A percentile compares a stretch with the other conserved stretches of the same genome.
Conservation (phyloP, 495 filamentous ascomycete species). For the Hypoxylon fuscum region DNA sequence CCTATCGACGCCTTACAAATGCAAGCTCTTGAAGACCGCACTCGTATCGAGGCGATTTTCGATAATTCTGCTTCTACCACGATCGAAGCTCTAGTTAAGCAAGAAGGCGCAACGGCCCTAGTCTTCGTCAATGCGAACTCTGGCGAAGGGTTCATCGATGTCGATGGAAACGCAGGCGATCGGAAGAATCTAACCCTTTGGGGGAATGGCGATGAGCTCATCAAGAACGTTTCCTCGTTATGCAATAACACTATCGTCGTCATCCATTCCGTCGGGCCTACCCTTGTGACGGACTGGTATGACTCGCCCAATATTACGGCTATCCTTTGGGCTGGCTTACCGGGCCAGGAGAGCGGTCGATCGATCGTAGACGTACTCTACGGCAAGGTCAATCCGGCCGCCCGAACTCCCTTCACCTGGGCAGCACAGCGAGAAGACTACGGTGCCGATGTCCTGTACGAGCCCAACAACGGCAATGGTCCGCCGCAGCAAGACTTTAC, state of each 20-base stretch:
- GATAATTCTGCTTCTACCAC: conserved; percentile 71
- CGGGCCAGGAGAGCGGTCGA: conserved; percentile 92
- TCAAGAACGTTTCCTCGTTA: conserved; percentile 75
- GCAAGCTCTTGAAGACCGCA: conserved; percentile 68
- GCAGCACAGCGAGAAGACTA: conserved; percentile 77
- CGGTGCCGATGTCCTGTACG: conserved; percentile 76
- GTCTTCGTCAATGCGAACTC: conserved; percentile 90
- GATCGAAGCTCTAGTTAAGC: conserved; percentile 69
- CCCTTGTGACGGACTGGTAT: conserved; percentile 79
- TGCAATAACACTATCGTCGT: conserved; percentile 95
- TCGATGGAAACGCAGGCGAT: conserved; percentile 89
- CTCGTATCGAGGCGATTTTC: conserved; percentile 76
- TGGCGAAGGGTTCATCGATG: conserved; percentile 85
- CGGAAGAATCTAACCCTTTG: conserved; percentile 93
- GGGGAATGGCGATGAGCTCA: conserved; percentile 79
- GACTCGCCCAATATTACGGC: conserved; percentile 91
- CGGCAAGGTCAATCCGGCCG: conserved; percentile 85
- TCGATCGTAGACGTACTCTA: conserved; percentile 92
- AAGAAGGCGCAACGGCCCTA: conserved; percentile 73
- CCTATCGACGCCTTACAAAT: conserved; percentile 86
- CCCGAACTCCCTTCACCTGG: conserved; percentile 89
- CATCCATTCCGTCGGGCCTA: conserved; percentile 85
- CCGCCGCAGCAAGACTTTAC: conserved; percentile 83
- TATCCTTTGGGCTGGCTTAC: conserved; percentile 92
- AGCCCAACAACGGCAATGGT: conserved; percentile 72